Base-by-base conservation (phyloP, 768 basidiomycete genomes). In the Sistotremastrum niveocremeum region DNA sequence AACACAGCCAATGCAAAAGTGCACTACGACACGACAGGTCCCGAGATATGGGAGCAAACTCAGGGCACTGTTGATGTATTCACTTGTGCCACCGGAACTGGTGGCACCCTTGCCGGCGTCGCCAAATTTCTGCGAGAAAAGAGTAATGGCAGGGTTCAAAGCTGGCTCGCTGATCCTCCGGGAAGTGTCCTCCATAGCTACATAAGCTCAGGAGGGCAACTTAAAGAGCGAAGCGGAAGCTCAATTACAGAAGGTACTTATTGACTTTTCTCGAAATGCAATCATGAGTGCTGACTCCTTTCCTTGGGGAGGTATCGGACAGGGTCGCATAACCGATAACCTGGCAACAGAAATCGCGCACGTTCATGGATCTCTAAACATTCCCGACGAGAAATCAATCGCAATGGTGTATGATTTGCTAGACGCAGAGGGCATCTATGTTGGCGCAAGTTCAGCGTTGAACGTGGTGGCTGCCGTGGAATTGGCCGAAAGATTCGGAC, bases 81-180 rank as follows among this genome's bases (percentile, higher is more conserved):
- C 65, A 74, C 88, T 46, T 97, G 93, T 58, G 65, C 89, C 20
- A 97, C 95, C 0, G 95, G 95, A 0, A 99, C 95, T 0, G 95
- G 94, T 4, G 95, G 95, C 0, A 97, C 94, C 0, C 68, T 99
- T 11, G 93, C 94, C 5, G 95, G 95, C 34, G 76, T 77, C 2
- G 88, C 91, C 7, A 77, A 75, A 54, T 86, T 73, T 57, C 60
- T 99, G 60, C 84, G 83, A 62, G 89, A 95, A 66, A 79, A 75
- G 65, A 86, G 81, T 51, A 58, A 53, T 0, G 85, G 83, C 6
- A 82, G 76, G 60, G 77, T 81, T 7, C 84, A 98, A 64, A 72
- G 86, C 45, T 98, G 87, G 87, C 66, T 99, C 33, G 95, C 95
- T 9, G 95, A 99, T 57, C 95, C 95, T 9, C 95, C 95, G 0